These are phyloP conservation scores for Mycena pura DNA, from an alignment of 768 basidiomycete genomes.

Conservation along the genomic window DNA sequence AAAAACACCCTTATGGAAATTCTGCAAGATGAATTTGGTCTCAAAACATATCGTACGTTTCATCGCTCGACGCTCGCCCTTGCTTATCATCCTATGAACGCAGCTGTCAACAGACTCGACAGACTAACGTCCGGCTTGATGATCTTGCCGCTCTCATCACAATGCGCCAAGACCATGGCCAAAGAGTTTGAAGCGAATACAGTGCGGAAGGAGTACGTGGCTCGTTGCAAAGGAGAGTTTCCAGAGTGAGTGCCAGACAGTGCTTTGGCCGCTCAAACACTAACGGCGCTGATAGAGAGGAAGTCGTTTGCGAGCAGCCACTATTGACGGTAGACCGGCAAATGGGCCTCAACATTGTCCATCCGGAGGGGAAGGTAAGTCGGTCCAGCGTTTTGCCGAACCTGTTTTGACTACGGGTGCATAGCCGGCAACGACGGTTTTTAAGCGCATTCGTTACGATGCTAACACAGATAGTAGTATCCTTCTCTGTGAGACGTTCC, in stretches of 20 bases:
- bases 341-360: slow-evolving; percentile 96
- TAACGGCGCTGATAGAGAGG: slow-evolving; percentile 55
- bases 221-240: slow-evolving; percentile 85
- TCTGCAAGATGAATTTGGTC: slow-evolving; percentile 82
- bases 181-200: slow-evolving; percentile 82
- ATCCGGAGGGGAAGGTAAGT: slow-evolving; percentile 90
- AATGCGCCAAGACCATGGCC: slow-evolving; percentile 73
- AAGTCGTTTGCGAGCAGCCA: slow-evolving; percentile 85
- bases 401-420: slow-evolving; percentile 8
- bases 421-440: slow-evolving; percentile 90
- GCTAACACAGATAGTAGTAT: slow-evolving; percentile 81
- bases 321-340: slow-evolving; percentile 93
- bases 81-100: slow-evolving; percentile 16
- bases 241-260: slow-evolving; percentile 66
- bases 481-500: slow-evolving; percentile 67
- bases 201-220: slow-evolving; percentile 92
- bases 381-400: neutral
- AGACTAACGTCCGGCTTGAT: slow-evolving; percentile 94
- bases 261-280: neutral
- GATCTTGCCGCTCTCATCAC: slow-evolving; percentile 82
- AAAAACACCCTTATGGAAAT: slow-evolving; percentile 90
- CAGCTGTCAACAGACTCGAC: slow-evolving; percentile 95
- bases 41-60: slow-evolving; percentile 81
- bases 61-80: neutral
- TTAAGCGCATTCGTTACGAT: slow-evolving; percentile 85